phyloP scores from a whole-genome alignment of 805 yeast genomes.

The Candida montana region DNA sequence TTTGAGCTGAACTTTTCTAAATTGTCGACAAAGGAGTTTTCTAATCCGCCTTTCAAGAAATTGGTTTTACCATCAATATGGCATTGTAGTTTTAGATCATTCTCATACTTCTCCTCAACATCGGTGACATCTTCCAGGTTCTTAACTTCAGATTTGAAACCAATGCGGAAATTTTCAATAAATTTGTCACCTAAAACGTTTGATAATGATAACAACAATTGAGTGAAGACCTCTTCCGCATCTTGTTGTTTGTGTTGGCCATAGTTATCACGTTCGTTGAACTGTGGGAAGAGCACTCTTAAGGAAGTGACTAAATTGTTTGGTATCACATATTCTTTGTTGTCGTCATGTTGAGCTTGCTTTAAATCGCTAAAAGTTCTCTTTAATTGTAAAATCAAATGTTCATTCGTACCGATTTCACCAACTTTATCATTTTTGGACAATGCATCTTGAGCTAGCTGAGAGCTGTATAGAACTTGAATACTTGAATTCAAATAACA shows the following conservation, averaged over 20 bases:
- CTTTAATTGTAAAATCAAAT: conserved; percentile 44
- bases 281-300: conserved; percentile 77
- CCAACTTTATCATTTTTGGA: conserved; percentile 39
- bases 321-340: conserved; percentile 49
- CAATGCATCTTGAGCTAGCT: conserved; percentile 63
- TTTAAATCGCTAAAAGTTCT: conserved; percentile 37
- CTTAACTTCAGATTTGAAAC: conserved; percentile 56
- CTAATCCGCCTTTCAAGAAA: conserved; percentile 80
- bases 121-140: conserved; percentile 53
- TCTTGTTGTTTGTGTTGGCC: conserved; percentile 93
- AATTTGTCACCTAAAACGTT: conserved; percentile 42
- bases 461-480: conserved; percentile 79
- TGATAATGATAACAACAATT: conserved; percentile 52
- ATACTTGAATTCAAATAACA: conserved; percentile 88
- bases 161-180: conserved; percentile 57
- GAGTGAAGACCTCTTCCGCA: conserved; percentile 94
- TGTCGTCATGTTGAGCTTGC: conserved; percentile 31
- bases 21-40: conserved; percentile 66
- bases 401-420: conserved; percentile 31
- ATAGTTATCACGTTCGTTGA: conserved; percentile 66
- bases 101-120: conserved; percentile 46
- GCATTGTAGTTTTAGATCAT: conserved; percentile 73
- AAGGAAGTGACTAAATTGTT: conserved; percentile 56
- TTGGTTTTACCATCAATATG: conserved; percentile 84
- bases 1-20: conserved; percentile 73